Evolutionary conservation across 768 basidiomycete species (phyloP), one percentile per base, ranked within the genome.

Genomic region (Calocybe gangraenosa): DNA sequence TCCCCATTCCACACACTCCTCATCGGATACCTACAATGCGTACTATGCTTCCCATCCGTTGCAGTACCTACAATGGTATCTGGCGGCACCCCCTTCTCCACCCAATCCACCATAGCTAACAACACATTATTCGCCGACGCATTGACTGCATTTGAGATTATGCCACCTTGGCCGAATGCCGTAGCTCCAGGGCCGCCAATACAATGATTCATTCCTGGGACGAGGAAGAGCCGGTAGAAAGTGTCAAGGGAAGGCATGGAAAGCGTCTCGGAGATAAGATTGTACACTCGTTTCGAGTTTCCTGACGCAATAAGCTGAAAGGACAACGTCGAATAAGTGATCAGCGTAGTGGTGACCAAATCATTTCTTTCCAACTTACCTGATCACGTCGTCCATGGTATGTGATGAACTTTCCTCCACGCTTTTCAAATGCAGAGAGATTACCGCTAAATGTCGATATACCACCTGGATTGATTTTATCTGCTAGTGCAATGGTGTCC

Each of bases 341-440:
- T n/a, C n/a, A n/a, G n/a, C n/a, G n/a, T n/a, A n/a, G n/a, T n/a
- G n/a, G n/a, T n/a, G n/a, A n/a, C n/a, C n/a, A n/a, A n/a, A n/a
- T n/a, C n/a, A n/a, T n/a, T 11, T 28, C 25, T 6, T 28, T 28
- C 11, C 7, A n/a, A 25, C 22, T 20, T 7, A 46, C 47, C 40
- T 49, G 19, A 37, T 53, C 51, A 40, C 47, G 47, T 15, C 45
- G 48, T 8, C 51, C 51, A 19, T 53, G 52, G 20, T 44, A 53
- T 13, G 52, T 47, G 18, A 53, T 23, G 32, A 53, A 47, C 19
- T 47, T 53, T 2, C 48, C 52, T 4, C 48, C 48, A 7, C 45
- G 44, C 13, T 41, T 37, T 19, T 46, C 19, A 32, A 53, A 53
- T 3, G 38, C 41, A 1, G 48, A 42, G 2, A 53, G 30, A 28